Percentiles rank a stretch among this genome's conserved stretches.
These are phyloP conservation scores for Selaginella tamariscina DNA, from an alignment of 75 land plant species.

Conservation along the genomic window DNA sequence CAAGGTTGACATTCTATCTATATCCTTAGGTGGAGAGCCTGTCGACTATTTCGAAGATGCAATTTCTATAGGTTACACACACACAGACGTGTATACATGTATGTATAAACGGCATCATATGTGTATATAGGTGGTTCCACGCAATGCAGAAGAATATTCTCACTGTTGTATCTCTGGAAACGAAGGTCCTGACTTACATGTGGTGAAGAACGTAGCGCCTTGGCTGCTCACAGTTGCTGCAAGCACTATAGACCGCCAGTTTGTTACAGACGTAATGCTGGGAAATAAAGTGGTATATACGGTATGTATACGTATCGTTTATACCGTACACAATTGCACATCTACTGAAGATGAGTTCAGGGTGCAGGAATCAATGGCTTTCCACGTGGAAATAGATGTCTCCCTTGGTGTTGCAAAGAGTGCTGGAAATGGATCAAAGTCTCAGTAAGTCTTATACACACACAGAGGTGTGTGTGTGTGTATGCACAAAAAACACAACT, in stretches of 20 bases:
- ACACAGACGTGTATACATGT: too few relatives aligned
- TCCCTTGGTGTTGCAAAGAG: neutral
- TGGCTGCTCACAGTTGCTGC: constrained; percentile 9
- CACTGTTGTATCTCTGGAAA: constrained; percentile 6
- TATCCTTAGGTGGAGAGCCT: neutral
- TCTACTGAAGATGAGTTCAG: too few relatives aligned
- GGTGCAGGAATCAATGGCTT: neutral
- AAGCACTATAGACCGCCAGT: neutral
- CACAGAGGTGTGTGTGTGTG: too few relatives aligned
- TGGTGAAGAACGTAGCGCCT: neutral
- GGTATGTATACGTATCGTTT: constrained; percentile 16
- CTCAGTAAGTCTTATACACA: neutral
- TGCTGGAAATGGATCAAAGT: neutral
- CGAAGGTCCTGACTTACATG: neutral
- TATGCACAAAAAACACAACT: too few relatives aligned
- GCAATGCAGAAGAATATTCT: constrained; percentile 6
- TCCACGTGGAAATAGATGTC: neutral
- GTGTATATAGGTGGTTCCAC: constrained; percentile 8
- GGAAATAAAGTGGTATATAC: neutral
- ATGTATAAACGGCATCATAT: too few relatives aligned
- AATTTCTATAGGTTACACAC: neutral
- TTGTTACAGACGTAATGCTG: neutral
- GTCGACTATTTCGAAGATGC: constrained; percentile 10
- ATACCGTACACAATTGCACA: neutral
- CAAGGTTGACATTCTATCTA: neutral